phyloP scores from a whole-genome alignment of 306 rosid species.

The Cyamopsis tetragonoloba region DNA sequence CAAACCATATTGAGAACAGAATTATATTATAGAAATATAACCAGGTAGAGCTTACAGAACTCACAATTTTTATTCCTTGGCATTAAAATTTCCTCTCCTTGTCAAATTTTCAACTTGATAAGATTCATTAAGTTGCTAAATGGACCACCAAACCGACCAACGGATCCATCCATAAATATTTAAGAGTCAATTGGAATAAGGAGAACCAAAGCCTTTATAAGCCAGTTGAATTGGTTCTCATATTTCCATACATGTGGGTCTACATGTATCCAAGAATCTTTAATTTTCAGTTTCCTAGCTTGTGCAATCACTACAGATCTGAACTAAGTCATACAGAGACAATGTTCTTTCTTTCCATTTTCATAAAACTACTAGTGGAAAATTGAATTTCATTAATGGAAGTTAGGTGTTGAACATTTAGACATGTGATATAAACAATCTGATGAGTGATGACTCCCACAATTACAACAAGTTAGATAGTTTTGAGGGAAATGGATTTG shows the following conservation, averaged over 20 bases:
- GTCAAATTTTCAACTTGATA: neutral
- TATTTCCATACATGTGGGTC: slow-evolving; percentile 33
- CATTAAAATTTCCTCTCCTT: neutral
- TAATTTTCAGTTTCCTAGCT: neutral
- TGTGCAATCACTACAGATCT: neutral
- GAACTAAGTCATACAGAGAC: neutral
- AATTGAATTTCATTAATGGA: neutral
- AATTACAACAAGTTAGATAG: neutral
- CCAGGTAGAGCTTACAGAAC: neutral
- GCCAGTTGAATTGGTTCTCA: slow-evolving; percentile 24
- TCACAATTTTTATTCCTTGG: neutral
- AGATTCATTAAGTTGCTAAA: slow-evolving; percentile 13
- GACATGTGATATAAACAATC: slow-evolving; percentile 3
- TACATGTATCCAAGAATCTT: slow-evolving; percentile 20
- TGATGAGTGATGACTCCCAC: neutral
- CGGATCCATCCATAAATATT: slow-evolving; percentile 6
- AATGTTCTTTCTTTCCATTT: neutral
- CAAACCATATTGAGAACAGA: neutral
- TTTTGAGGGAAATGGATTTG: neutral
- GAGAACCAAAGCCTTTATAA: slow-evolving; percentile 23
- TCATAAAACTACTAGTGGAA: neutral
- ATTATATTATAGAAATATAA: neutral
- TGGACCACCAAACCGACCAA: slow-evolving; percentile 25
- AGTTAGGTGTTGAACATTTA: neutral
- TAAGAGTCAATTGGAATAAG: slow-evolving; percentile 3